Base-by-base conservation (phyloP, 768 basidiomycete genomes). In the Zangia roseola region DNA sequence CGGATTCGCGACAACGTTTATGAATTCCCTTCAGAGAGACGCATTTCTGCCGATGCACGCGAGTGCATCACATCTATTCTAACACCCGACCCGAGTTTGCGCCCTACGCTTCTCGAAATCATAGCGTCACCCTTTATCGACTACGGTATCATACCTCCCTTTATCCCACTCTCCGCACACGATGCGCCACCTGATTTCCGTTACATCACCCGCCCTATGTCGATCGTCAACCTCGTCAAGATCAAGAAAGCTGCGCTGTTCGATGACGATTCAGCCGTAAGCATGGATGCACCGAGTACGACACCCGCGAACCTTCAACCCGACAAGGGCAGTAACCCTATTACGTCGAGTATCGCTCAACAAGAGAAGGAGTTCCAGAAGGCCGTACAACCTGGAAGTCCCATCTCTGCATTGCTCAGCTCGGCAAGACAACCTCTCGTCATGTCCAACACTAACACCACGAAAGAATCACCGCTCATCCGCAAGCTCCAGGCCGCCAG, bases 361-460 rank as follows among this genome's bases (percentile, higher is more conserved):
- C 90, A 92, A 63, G 97, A 99, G 79, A 86, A 87, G 65, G 97
- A 98, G 68, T 97, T 98, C 84, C 87, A 89, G 73, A 86, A 88
- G 60, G 97, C 94, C 2, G 91, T 98, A 2, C 91, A 94, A 62
- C 95, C 94, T 6, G 93, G 91, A 36, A 91, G 88, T 53, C 97
- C 97, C 1, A 94, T 99, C 51, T 90, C 91, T 24, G 91, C 91
- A 3, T 71, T 99, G 41, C 78, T 99, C 58, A 87, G 82, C 57
- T 93, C 91, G 3, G 94, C 94, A 6, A 78, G 87, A 49, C 90
- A 93, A 66, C 94, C 94, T 0, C 74, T 97, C 34, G 72, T 95
- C 42, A 87, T 93, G 69, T 77, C 76, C 17, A 79, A 76, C 6
- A 77, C 74, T 19, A 73, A 68, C 16, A 59, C 62, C 9, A 61